phyloP scores from a whole-genome alignment of 2,329 filamentous ascomycete genomes.

The Beauveria asiatica region DNA sequence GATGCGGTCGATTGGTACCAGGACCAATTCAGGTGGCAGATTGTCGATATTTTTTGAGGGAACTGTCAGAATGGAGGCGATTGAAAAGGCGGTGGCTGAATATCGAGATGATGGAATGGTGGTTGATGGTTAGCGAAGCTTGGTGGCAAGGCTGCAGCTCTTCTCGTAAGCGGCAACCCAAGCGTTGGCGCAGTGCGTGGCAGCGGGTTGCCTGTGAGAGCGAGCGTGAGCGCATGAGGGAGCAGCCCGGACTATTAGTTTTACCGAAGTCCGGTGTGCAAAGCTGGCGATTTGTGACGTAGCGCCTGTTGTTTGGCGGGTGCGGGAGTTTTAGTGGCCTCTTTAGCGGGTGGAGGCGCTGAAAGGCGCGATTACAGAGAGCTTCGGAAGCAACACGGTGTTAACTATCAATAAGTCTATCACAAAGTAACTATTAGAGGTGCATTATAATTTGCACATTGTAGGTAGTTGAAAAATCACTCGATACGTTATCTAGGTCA shows the following conservation, averaged over 20 bases:
- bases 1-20: not conserved
- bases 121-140: slow-evolving; percentile 14
- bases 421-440: not conserved
- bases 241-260: slow-evolving; percentile 12
- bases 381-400: not conserved
- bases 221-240: not conserved
- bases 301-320: not conserved
- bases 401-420: not conserved
- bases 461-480: too few relatives aligned
- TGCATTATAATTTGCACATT: not conserved
- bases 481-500: too few relatives aligned
- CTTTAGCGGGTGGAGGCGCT: not conserved
- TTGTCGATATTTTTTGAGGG: not conserved
- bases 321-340: not conserved
- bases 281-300: not conserved
- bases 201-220: slow-evolving; percentile 8
- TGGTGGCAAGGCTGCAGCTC: slow-evolving; percentile 18
- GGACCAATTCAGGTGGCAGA: slow-evolving; percentile 7
- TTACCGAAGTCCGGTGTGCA: slow-evolving; percentile 13
- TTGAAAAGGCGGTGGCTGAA: slow-evolving; percentile 8
- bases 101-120: slow-evolving; percentile 6
- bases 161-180: slow-evolving; percentile 17
- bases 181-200: slow-evolving; percentile 8
- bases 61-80: not conserved
- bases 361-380: not conserved